Evolutionary conservation across 169 alveolate species (phyloP), one percentile per base, ranked within the genome.

Genomic region (Besnoitia besnoiti): DNA sequence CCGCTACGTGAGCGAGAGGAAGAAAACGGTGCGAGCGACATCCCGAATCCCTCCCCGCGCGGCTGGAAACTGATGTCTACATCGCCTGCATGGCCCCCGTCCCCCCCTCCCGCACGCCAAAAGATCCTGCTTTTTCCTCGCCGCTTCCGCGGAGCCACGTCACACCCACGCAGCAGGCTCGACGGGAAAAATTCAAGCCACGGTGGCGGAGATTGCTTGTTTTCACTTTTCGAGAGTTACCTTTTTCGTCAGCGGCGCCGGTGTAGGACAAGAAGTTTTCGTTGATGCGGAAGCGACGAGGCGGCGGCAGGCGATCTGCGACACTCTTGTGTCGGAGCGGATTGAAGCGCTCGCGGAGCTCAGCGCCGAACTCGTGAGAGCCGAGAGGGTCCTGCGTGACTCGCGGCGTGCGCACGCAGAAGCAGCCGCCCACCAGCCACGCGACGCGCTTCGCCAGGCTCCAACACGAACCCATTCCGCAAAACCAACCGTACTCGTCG

Each of bases 251-350:
- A 55, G 62, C 33, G 3, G 80, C 92, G 49, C 92, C 55, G 30
- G 84, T 77, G 55, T 89, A 89, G 40, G 88, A 21, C n/a, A 89
- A 76, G 59, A 89, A 89, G 55, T 89, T 75, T 59, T 89, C 92
- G 42, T 89, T 89, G 59, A 89, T 80, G 44, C 92, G 87, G 88
- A 89, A 89, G 42, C 92, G 62, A 5, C 92, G 62, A 30, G 92
- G 92, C 35, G 92, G 92, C 19, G 92, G 92, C 51, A 89, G 51
- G 35, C 82, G 50, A 37, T 47, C 82, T 1, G 92, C 80, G 55
- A 89, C 92, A 14, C 59, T 80, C 27, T 55, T 67, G 55, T 73
- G 92, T 2, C 92, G 67, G 16, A 67, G 88, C 12, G 92, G 92
- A 44, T 89, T 89, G 88, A 89, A 89, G 33, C 82, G 62, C 50